Evolutionary conservation across 805 yeast species (phyloP), one percentile per base, ranked within the genome.

Genomic region (Wickerhamiella alocasiicola): DNA sequence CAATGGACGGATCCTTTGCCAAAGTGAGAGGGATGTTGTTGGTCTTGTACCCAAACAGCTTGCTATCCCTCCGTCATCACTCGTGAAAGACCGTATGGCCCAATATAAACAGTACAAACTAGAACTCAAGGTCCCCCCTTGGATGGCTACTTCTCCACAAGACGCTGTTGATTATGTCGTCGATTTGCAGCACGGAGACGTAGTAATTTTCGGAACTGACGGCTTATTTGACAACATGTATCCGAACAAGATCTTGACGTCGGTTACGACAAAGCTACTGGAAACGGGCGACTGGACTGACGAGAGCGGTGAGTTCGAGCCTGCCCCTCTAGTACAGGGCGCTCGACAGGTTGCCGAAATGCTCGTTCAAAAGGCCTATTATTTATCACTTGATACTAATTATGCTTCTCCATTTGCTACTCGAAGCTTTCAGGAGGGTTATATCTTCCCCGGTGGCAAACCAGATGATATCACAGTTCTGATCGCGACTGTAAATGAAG

Each of bases 401-500:
- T 81, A 70, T 55, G 84, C 87, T 15, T 77, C 93, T 46, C 93
- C 88, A 0, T 88, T 88, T 61, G 80, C 95, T 6, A 85, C 49
- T 11, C 79, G 59, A 82, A 78, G 53, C 65, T 81, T 42, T 67
- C 78, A 9, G 66, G 73, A 49, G 56, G 80, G 80, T 3, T 79
- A 76, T 53, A 64, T 67, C 31, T 81, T 81, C 54, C 66, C 74
- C 44, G 97, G 98, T 25, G 98, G 98, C 11, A 88, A 88, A 62
- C 93, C 85, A 34, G 98, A 88, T 61, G 98, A 88, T 60, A 80
- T 91, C 28, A 84, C 97, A 1, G 73, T 80, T 13, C 79, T 87
- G 1, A 68, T 82, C 53, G 76, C 84, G 32, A 70, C 73, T 53
- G 84, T 81, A 24, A 39, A 43, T 16, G 39, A 25, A 6, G 26